phyloP scores from a whole-genome alignment of 1,284 basidiomycete species.

The Ustilago curta region DNA sequence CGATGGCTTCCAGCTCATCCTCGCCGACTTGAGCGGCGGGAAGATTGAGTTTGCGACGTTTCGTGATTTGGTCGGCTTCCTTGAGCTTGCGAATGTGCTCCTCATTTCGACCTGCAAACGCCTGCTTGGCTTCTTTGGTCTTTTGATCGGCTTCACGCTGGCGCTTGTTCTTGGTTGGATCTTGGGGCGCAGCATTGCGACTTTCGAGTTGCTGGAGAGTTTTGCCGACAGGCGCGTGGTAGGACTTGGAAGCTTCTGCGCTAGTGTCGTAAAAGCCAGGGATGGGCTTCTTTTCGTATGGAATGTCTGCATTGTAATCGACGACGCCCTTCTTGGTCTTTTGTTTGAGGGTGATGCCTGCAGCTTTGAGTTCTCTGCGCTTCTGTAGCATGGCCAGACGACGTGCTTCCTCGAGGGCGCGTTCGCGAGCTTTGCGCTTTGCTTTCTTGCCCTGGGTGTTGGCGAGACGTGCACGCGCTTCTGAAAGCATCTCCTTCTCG shows the following conservation, averaged over 20 bases:
- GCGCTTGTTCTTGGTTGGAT: slow-evolving; percentile 70
- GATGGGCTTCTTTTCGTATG: slow-evolving; percentile 95
- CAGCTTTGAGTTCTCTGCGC: slow-evolving; percentile 96
- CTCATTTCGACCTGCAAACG: slow-evolving; percentile 75
- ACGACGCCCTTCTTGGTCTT: slow-evolving; percentile 92
- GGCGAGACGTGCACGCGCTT: slow-evolving; percentile 95
- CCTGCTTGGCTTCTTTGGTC: slow-evolving; percentile 81
- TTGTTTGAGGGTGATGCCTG: slow-evolving; percentile 84
- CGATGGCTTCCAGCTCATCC: slow-evolving; percentile 94
- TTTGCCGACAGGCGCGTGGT: slow-evolving; percentile 90
- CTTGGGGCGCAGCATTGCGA: slow-evolving; percentile 78
- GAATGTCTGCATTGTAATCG: slow-evolving; percentile 99
- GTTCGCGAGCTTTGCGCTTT: slow-evolving; percentile 94
- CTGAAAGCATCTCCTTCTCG: slow-evolving; percentile 99
- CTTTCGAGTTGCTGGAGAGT: slow-evolving; percentile 75
- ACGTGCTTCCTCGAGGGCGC: slow-evolving; percentile 86
- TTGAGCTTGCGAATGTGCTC: slow-evolving; percentile 97
- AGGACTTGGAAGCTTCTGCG: slow-evolving; percentile 90
- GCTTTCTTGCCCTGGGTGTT: slow-evolving; percentile 99
- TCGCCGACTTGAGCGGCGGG: slow-evolving; percentile 96
- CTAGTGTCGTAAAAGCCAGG: slow-evolving; percentile 97
- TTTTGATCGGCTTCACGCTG: slow-evolving; percentile 74
- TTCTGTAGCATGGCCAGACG: slow-evolving; percentile 95
- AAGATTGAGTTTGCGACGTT: slow-evolving; percentile 84
- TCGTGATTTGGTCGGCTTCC: slow-evolving; percentile 93